These are phyloP conservation scores for Rubus idaeus DNA, from an alignment of 306 rosid genomes.

Conservation along the genomic window DNA sequence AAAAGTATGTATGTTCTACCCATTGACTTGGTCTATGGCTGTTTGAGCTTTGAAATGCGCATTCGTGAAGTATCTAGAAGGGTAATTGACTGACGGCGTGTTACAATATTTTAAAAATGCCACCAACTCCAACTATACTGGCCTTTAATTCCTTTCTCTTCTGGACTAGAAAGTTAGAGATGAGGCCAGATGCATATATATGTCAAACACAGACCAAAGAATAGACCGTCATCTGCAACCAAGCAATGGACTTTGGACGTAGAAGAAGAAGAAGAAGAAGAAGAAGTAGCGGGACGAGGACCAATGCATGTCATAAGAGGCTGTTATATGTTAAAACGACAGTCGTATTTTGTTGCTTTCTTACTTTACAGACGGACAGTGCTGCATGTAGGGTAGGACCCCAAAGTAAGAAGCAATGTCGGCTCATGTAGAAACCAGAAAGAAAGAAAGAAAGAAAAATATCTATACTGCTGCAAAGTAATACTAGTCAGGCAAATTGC, in stretches of 20 bases:
- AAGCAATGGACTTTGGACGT: background rate
- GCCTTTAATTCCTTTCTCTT: background rate
- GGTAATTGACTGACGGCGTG: background rate
- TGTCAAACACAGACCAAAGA: background rate
- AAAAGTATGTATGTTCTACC: background rate
- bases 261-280: too few relatives aligned
- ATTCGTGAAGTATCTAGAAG: background rate
- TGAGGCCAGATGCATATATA: too few relatives aligned
- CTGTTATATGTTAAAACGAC: background rate
- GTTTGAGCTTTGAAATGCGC: too few relatives aligned
- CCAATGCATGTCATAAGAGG: background rate
- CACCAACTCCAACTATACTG: too few relatives aligned
- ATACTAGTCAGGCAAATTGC: background rate
- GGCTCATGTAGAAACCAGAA: too few relatives aligned
- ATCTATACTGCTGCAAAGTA: background rate
- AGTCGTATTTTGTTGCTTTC: background rate
- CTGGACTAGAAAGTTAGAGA: background rate
- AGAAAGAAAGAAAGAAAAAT: background rate
- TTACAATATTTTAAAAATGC: too few relatives aligned
- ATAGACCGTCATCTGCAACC: background rate
- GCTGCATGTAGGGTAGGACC: too few relatives aligned
- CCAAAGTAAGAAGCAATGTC: too few relatives aligned
- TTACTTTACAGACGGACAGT: background rate
- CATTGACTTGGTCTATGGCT: background rate
- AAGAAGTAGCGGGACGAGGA: background rate